Evolutionary conservation across 2,329 filamentous ascomycete species (phyloP), one percentile per base, ranked within the genome.

Genomic region (Colletotrichum musae): DNA sequence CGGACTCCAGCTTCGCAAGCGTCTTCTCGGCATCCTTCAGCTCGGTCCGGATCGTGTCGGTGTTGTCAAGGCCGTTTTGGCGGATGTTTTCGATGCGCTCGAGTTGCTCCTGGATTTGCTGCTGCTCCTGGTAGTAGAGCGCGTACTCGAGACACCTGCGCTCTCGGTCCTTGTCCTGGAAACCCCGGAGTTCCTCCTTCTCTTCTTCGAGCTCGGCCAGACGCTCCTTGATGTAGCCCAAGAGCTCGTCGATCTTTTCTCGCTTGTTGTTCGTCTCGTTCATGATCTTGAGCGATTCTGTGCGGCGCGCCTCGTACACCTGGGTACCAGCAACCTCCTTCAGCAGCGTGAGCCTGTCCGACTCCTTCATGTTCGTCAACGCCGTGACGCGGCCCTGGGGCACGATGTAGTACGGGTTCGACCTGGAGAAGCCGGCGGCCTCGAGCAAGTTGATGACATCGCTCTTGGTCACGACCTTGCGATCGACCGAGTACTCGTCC

Each of bases 281-380:
- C 94, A 99, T 97, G 75, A 99, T 97, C 83, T 97, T 98, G 73
- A 97, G 84, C 53, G 94, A 97, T 80, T 99, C 95, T 32, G 94
- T 88, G 71, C 97, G 91, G 65, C 95, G 92, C 61, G 94, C 92
- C 81, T 99, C 96, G 81, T 99, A 99, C 52, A 98, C 94, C 76
- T 98, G 94, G 7, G 96, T 99, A 71, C 96, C 96, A 0, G 96
- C 96, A n/a, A 99, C 96, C 78, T 98, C 96, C 81, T 99, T 99
- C 71, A 99, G 83, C 69, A 99, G 85, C 73, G 93, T 95, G 71
- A 99, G 83, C 60, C 96, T 90, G 79, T 98, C 95, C 1, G 91
- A 91, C 79, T 99, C 96, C 81, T 98, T 98, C 96, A 99, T 99
- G 79, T 98, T 99, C 52, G 96, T 99, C 77, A 99, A 86, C 26